Evolutionary conservation across 208 protist genomes (phyloP).

Genomic region (Leishmania lainsoni): DNA sequence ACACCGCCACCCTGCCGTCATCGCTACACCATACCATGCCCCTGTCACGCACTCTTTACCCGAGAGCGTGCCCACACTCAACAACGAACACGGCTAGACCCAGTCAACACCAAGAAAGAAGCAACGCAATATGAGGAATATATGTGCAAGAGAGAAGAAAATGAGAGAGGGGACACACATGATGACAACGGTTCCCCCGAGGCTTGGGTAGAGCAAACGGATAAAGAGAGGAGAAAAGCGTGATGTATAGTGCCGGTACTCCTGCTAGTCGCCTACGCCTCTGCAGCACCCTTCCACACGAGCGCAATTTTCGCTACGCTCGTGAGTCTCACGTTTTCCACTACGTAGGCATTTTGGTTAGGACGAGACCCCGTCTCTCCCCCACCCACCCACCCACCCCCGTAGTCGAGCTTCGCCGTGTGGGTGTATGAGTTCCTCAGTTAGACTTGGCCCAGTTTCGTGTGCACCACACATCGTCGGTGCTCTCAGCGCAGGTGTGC

Average conservation of each 20-base stretch:
- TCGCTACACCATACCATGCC: not conserved
- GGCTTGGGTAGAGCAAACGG: not conserved
- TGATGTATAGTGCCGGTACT: not conserved
- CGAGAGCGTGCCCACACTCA: not conserved
- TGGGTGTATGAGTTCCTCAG: not conserved
- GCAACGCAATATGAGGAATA: not conserved
- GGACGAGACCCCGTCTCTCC: not conserved
- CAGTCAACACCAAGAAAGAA: not conserved
- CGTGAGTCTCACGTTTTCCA: not conserved
- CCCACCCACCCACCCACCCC: too few relatives aligned
- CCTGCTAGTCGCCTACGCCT: too few relatives aligned
- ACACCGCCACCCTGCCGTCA: not conserved
- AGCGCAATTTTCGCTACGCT: not conserved
- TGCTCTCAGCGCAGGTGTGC: not conserved
- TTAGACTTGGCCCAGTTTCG: not conserved
- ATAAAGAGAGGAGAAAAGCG: not conserved
- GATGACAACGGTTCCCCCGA: not conserved
- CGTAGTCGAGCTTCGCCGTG: not conserved
- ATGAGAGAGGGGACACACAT: not conserved
- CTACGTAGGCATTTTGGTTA: not conserved
- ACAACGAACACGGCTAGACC: not conserved
- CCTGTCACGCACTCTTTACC: not conserved
- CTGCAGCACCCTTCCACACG: too few relatives aligned
- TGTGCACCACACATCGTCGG: not conserved
- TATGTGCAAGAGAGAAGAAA: not conserved